Base-by-base conservation (phyloP, 768 basidiomycete genomes). In the Xerocomellus dryophilus region DNA sequence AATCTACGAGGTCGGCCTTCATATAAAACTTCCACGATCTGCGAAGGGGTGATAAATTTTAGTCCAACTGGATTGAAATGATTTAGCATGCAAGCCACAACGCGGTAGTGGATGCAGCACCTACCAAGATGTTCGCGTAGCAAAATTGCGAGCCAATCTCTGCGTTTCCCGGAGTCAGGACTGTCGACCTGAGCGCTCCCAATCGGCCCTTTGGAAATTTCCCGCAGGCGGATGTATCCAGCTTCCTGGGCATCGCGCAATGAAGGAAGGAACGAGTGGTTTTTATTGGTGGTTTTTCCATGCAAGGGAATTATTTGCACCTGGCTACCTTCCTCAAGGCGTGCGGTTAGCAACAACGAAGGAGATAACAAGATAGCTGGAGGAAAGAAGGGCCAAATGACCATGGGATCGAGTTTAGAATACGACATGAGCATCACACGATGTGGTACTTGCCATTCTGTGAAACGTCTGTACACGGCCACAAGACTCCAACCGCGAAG, bases 401-500 rank as follows among this genome's bases (percentile, higher is more conserved):
- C 23, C 51, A 42, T 34, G 41, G 44, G 53, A 51, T 60, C 58
- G 53, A 51, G 25, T 31, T 65, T 54, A 70, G 50, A 12, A 14
- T 18, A 48, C 42, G 29, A 51, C 9, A 53, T 31, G 17, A 43
- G 31, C 43, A 41, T 25, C 27, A 12, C 47, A 52, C 38, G 53
- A 51, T 14, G 40, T 39, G 50, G 50, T 55, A 76, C 83, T 63
- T 67, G 87, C 90, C 73, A 56, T 83, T 79, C 47, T 76, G 76
- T 25, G 81, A 65, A 50, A 85, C 50, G 8, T 88, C 85, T 42
- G 78, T 62, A 36, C 85, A 86, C n/a, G 89, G 88, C 90, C 90
- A 92, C 61, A 81, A 78, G 43, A 84, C 72, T 6, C 90, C 90
- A 49, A 90, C 74, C 12, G 84, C 81, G 67, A 85, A 84, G 41